Conservation (phyloP, 2,329 filamentous ascomycete species). For the Nigrospora osmanthi region DNA sequence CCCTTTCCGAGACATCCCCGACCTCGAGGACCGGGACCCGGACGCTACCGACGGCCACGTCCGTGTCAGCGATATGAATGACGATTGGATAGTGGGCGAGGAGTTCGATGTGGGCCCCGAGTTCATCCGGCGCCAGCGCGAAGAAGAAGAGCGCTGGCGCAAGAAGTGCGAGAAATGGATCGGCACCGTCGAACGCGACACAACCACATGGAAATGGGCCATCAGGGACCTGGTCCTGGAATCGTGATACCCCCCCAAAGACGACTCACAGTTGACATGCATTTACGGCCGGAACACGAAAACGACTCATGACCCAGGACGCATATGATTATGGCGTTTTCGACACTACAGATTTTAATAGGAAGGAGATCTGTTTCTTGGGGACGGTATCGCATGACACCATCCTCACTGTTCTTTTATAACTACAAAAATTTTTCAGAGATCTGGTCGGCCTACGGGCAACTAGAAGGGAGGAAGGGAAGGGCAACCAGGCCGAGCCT, state of each 20-base stretch:
- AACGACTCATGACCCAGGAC: neutral
- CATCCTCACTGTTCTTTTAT: no score
- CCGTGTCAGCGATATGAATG: conserved; percentile 54
- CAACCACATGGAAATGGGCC: conserved; percentile 69
- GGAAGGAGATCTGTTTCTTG: conserved; percentile 1
- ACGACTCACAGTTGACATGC: neutral
- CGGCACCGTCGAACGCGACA: conserved; percentile 45
- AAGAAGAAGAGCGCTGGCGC: conserved; percentile 88
- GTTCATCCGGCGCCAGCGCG: conserved; percentile 80
- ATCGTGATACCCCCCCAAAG: conserved; percentile 3
- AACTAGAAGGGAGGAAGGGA: no score
- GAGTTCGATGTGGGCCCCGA: conserved; percentile 97
- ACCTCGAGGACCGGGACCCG: conserved; percentile 64
- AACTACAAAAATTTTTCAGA: no score
- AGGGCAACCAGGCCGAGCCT: no score
- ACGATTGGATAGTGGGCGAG: conserved; percentile 83
- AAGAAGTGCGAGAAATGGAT: conserved; percentile 86
- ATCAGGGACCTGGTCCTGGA: conserved; percentile 52
- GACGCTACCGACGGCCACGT: conserved; percentile 40
- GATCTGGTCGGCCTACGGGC: no score
- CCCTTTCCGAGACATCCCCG: conserved; percentile 89
- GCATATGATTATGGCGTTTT: conserved; percentile 1
- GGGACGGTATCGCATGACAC: no score
- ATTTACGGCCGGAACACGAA: conserved; percentile 1
- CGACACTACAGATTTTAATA: neutral